Percentiles rank a stretch among this genome's conserved stretches.
phyloP scores from a whole-genome alignment of 495 filamentous ascomycete species.

The Penicillium desertorum region DNA sequence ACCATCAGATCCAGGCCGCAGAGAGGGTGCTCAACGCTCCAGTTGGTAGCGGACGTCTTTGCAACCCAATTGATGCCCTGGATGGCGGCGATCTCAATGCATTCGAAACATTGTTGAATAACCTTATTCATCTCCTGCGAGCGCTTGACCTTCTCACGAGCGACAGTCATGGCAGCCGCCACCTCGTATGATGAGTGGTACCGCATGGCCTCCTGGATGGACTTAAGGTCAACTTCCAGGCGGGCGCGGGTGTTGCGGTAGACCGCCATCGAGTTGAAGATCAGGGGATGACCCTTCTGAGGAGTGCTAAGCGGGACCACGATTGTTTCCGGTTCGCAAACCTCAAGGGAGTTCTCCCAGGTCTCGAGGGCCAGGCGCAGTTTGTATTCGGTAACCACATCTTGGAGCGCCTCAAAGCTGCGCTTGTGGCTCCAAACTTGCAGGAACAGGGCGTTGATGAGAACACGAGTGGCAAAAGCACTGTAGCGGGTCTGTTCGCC shows the following conservation, averaged over 20 bases:
- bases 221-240: constrained; percentile 91
- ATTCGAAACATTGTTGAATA: constrained; percentile 96
- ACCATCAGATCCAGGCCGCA: constrained; percentile 98
- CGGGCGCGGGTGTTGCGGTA: constrained; percentile 92
- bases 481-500: constrained; percentile 90
- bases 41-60: constrained; percentile 93
- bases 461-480: constrained; percentile 93
- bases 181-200: constrained; percentile 98
- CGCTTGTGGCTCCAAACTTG: constrained; percentile 99
- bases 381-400: constrained; percentile 98
- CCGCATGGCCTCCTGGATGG: constrained; percentile 91
- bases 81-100: constrained; percentile 91
- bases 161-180: constrained; percentile 91
- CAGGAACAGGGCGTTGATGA: constrained; percentile 98
- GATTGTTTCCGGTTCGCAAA: constrained; percentile 90
- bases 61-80: constrained; percentile 98
- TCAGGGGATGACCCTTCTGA: constrained; percentile 94
- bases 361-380: constrained; percentile 93
- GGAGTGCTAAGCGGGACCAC: constrained; percentile 89
- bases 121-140: constrained; percentile 98
- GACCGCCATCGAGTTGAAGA: constrained; percentile 98
- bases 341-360: constrained; percentile 93
- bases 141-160: constrained; percentile 87
- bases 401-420: constrained; percentile 90
- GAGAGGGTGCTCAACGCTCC: constrained; percentile 97